Percentiles rank a stretch among this genome's conserved stretches.
These are phyloP conservation scores for Tricholoma hemisulphureum DNA, from an alignment of 768 basidiomycete genomes.

Conservation along the genomic window DNA sequence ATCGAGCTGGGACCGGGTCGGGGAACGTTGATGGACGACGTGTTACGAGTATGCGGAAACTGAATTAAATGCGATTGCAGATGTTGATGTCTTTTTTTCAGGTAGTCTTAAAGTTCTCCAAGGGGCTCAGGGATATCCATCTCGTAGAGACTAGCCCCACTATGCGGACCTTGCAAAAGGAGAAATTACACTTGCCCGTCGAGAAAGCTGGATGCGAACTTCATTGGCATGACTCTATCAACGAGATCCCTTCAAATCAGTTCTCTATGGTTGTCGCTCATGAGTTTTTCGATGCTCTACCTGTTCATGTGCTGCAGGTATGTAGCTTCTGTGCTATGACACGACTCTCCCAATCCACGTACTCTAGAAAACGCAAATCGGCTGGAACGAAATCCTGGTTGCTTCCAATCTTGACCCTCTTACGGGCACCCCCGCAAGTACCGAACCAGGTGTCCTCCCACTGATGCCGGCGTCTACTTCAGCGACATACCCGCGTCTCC, in stretches of 20 bases:
- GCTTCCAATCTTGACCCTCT: conserved; percentile 35
- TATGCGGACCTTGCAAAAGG: conserved; percentile 63
- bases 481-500: conserved; percentile 42
- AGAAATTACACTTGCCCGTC: conserved; percentile 40
- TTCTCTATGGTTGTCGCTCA: conserved; percentile 92
- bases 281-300: conserved; percentile 97
- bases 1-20: conserved; percentile 93
- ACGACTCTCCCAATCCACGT: not conserved
- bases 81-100: not conserved
- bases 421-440: conserved; percentile 2
- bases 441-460: not conserved
- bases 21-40: conserved; percentile 89
- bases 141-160: conserved; percentile 79
- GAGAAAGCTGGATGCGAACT: conserved; percentile 38
- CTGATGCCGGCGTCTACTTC: conserved; percentile 19
- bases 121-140: conserved; percentile 50
- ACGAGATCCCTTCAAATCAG: conserved; percentile 53
- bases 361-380: conserved; percentile 66
- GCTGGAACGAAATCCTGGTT: conserved; percentile 87
- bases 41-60: conserved; percentile 67
- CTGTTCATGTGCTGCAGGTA: conserved; percentile 87
- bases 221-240: conserved; percentile 72
- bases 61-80: not conserved
- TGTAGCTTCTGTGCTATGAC: conserved; percentile 9
- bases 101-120: conserved; percentile 49